Conservation (phyloP, 768 basidiomycete genomes). For the Tylopilus subfusipes region DNA sequence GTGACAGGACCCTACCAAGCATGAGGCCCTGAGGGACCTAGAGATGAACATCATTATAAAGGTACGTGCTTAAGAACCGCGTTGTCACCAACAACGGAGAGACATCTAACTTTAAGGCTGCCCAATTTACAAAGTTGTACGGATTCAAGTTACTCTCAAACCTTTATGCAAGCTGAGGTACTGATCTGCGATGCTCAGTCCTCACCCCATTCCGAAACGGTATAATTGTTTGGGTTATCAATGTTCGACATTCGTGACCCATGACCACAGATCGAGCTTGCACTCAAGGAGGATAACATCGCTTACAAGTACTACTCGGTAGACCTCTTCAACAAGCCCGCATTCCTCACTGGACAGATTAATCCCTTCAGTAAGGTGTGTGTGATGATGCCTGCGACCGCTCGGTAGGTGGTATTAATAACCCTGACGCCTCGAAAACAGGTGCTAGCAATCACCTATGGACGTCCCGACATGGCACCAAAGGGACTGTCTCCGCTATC, state of each 20-base stretch:
- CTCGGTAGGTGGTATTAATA: background rate
- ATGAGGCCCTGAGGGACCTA: too few relatives aligned
- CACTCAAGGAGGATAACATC: slow-evolving; percentile 51
- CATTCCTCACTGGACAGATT: slow-evolving; percentile 58
- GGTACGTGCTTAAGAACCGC: too few relatives aligned
- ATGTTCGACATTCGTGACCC: background rate
- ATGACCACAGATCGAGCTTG: slow-evolving; percentile 48
- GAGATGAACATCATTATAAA: too few relatives aligned
- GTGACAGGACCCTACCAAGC: too few relatives aligned
- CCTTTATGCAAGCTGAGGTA: background rate
- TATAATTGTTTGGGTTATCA: background rate
- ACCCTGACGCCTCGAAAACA: background rate
- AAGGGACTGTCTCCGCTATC: slow-evolving; percentile 56
- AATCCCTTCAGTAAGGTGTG: slow-evolving; percentile 67
- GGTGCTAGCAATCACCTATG: slow-evolving; percentile 56
- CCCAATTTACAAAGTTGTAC: too few relatives aligned
- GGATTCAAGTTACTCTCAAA: background rate
- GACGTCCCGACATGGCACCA: slow-evolving; percentile 51
- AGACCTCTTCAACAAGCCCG: slow-evolving; percentile 58
- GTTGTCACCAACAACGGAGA: too few relatives aligned
- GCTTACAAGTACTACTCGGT: slow-evolving; percentile 49
- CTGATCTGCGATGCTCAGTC: background rate
- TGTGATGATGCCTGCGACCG: background rate
- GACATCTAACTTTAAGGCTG: too few relatives aligned
- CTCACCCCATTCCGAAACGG: background rate